Evolutionary conservation across 352 stramenopile genomes (phyloP).

Genomic region (Phytophthora capsici): DNA sequence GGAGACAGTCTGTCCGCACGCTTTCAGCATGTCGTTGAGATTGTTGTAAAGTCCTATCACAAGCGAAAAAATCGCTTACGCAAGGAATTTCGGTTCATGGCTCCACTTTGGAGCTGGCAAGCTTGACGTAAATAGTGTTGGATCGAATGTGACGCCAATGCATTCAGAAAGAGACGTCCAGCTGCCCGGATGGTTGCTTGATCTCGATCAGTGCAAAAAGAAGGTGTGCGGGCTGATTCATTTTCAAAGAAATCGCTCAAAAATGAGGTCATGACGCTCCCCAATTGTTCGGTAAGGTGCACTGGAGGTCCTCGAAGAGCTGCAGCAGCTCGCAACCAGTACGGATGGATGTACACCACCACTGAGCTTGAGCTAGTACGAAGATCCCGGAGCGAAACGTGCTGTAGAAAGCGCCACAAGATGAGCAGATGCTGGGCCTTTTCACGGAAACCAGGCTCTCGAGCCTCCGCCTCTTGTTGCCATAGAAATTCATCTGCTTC

Average conservation of each 20-base stretch:
- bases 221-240: neutral
- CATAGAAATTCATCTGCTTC: constrained; percentile 3
- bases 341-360: neutral
- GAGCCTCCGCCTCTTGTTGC: neutral
- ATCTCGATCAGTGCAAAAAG: neutral
- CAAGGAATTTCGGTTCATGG: constrained; percentile 1
- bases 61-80: constrained; percentile 20
- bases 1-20: neutral
- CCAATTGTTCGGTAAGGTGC: neutral
- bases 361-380: neutral
- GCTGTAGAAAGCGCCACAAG: constrained; percentile 23
- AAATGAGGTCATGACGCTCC: neutral
- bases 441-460: constrained; percentile 12
- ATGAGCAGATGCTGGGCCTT: constrained; percentile 28
- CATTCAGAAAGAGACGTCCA: constrained; percentile 20
- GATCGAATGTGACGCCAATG: constrained; percentile 13
- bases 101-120: neutral
- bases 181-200: neutral
- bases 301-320: neutral
- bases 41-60: constrained; percentile 26
- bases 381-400: constrained; percentile 10
- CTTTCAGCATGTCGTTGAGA: neutral
- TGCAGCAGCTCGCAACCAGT: constrained; percentile 17
- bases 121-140: constrained; percentile 11
- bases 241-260: constrained; percentile 8